Base-by-base conservation (phyloP, 441 rosid species). In the Pelargonium cotyledonis region DNA sequence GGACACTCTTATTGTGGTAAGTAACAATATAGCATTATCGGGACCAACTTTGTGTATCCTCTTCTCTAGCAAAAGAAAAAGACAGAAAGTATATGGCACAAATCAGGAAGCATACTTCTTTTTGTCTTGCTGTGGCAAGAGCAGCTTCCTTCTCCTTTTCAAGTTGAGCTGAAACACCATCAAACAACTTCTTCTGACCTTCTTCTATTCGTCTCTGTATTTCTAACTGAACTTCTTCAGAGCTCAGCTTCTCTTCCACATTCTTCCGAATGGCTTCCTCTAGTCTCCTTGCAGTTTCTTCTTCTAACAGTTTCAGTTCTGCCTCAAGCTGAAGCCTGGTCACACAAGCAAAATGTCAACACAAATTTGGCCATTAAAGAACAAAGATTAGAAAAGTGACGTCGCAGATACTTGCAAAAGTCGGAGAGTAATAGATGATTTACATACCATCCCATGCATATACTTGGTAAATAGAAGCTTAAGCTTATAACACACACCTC, bases 281-380 rank as follows among this genome's bases (percentile, higher is more conserved):
- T 68, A 92, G 85, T 70, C 98, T 84, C 75, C 82, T 95, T 53
- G 83, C 80, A 67, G 98, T 95, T 79, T 95, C 98, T 81, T 95
- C 99, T 82, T 92, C 94, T 58, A 95, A 81, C 44, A 95, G 81
- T 78, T 92, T 90, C 68, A 89, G 64, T 76, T 92, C 98, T 6
- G 95, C 97, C 79, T 95, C 96, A 69, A 68, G 87, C 68, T 95
- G 99, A 73, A 89, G 90, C 96, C 98, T 92, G 92, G 55, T 71
- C 75, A 65, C 58, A 74, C 60, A 80, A 65, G 63, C 67, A 55
- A 16, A 72, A 75, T 80, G 85, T 89, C 80, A 88, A 82, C 66
- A 41, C 71, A 73, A 78, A 82, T 72, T 70, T 65, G 72, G 72
- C 40, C 70, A 68, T 57, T 18, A 69, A 55, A 55, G 41, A 65